Evolutionary conservation across 2,329 filamentous ascomycete genomes (phyloP), one percentile per base, ranked within the genome.

Genomic region (Pseudocercospora crystallina): DNA sequence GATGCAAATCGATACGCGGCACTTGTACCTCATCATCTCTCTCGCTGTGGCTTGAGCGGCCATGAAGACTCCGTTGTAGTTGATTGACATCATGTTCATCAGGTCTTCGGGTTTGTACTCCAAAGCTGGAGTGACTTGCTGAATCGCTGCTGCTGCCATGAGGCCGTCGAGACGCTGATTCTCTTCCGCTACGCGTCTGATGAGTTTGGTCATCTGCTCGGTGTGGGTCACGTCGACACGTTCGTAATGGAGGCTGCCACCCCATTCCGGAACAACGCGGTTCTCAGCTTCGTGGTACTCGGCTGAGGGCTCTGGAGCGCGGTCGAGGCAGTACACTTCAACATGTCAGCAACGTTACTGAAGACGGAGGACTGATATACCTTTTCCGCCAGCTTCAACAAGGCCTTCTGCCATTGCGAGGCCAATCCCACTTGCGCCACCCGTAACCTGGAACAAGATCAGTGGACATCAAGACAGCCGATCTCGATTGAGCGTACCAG

Each of bases 21-120:
- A 75, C 51, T 81, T 77, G 58, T 74, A 70, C 31, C 71, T 71
- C 52, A 73, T 73, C 70, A 79, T 77, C 56, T 77, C 71, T 39
- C 69, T 69, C 1, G 76, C 76, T 2, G 70, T 73, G 0, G 75
- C 72, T 20, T 73, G 72, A 2, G 76, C 75, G 0, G 70, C 67
- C 49, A 75, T 70, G 57, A 78, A 76, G 2, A 74, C 73, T 3
- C 77, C 77, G 7, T 72, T 76, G 57, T 74, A 76, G 56, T 80
- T 80, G 56, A 79, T 71, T 30, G 51, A n/a, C 47, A 58, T 52
- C 40, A 58, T 49, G 52, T 60, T 15, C n/a, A n/a, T n/a, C n/a
- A 49, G 40, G 41, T 57, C 52, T 14, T 73, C 66, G 7, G 71
- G 65, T 2, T 68, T 67, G 59, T 67, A 69, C 1, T 69, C 62